These are phyloP conservation scores for Colletotrichum echinochloae DNA, from an alignment of 2,329 filamentous ascomycete species.

Conservation along the genomic window DNA sequence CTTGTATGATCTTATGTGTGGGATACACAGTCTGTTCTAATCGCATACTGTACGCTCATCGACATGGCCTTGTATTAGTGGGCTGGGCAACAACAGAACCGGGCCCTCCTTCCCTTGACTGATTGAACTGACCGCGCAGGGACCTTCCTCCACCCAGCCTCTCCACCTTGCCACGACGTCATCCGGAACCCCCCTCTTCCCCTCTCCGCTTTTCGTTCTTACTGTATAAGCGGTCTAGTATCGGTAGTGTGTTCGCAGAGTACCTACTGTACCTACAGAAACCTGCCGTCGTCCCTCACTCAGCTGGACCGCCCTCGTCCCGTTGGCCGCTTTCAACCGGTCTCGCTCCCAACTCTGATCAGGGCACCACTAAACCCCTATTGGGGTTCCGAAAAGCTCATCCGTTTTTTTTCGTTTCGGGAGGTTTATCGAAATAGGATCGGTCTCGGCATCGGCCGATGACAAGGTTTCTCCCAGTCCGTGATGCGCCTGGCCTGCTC, in stretches of 20 bases:
- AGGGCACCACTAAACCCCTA: background rate
- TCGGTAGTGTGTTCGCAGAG: too few relatives aligned
- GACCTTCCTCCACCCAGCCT: slow-evolving; percentile 20
- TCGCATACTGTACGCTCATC: slow-evolving; percentile 15
- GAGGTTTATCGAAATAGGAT: slow-evolving; percentile 12
- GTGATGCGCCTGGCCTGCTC: slow-evolving; percentile 11
- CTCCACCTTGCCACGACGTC: slow-evolving; percentile 26
- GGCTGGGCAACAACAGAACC: slow-evolving; percentile 29
- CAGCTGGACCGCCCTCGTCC: background rate
- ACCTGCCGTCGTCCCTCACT: too few relatives aligned
- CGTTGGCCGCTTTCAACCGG: slow-evolving; percentile 1
- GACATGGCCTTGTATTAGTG: background rate
- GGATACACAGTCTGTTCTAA: background rate
- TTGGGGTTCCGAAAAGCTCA: background rate
- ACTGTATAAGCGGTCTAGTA: background rate
- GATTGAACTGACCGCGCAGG: slow-evolving; percentile 9
- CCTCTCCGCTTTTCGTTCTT: background rate
- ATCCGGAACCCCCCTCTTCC: slow-evolving; percentile 5
- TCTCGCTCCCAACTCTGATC: background rate
- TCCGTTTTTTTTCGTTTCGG: background rate
- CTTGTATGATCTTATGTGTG: too few relatives aligned
- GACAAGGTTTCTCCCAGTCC: background rate
- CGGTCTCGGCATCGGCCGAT: background rate
- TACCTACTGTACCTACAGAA: too few relatives aligned
- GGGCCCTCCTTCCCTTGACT: background rate